Evolutionary conservation across 108 stramenopile genomes (phyloP).

Genomic region (Skeletonema marinoi): DNA sequence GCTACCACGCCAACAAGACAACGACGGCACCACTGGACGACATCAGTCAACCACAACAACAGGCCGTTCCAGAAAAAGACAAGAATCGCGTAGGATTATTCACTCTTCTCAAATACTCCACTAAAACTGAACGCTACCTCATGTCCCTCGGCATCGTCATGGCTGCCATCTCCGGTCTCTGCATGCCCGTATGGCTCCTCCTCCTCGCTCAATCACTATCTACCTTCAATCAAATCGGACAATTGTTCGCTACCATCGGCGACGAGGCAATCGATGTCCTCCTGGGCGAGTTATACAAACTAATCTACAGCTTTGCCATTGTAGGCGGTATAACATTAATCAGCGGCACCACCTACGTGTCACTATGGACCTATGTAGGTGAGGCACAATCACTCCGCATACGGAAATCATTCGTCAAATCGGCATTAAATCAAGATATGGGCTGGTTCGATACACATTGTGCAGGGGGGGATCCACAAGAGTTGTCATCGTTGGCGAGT

Average conservation of each 20-base stretch:
- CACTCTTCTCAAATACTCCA: constrained; percentile 34
- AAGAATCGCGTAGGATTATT: constrained; percentile 15
- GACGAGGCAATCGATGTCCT: constrained; percentile 10
- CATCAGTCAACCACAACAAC: not conserved
- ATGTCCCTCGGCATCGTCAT: constrained; percentile 22
- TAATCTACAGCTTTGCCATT: constrained; percentile 54
- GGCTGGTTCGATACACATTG: constrained; percentile 50
- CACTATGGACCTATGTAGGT: constrained; percentile 59
- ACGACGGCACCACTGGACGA: not conserved
- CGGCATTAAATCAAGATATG: constrained; percentile 54
- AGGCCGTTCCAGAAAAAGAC: not conserved
- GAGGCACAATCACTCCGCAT: constrained; percentile 55
- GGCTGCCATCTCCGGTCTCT: constrained; percentile 30
- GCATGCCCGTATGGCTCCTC: constrained; percentile 39
- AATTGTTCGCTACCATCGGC: constrained; percentile 12
- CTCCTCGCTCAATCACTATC: constrained; percentile 29
- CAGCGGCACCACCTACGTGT: constrained; percentile 45
- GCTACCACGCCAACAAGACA: not conserved
- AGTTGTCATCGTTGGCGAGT: constrained; percentile 34
- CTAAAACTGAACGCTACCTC: constrained; percentile 14
- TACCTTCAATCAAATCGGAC: constrained; percentile 29
- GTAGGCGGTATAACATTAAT: constrained; percentile 50
- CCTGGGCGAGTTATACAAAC: constrained; percentile 38
- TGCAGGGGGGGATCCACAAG: constrained; percentile 37
- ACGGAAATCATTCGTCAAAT: constrained; percentile 52